These are phyloP conservation scores for Boletus patriciae DNA, from an alignment of 768 basidiomycete genomes.

Conservation along the genomic window DNA sequence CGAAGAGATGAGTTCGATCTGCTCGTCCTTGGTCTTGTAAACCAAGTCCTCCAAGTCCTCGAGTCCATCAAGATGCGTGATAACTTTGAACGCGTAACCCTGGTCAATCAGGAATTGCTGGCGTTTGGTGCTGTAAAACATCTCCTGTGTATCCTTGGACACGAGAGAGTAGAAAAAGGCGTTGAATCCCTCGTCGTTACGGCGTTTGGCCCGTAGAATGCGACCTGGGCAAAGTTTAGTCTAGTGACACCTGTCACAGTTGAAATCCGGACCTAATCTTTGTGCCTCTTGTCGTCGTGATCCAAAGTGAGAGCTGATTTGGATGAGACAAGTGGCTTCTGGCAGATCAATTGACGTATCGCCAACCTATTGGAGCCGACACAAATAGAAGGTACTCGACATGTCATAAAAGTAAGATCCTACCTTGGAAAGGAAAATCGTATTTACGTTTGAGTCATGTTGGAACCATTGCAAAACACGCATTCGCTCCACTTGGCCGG, in stretches of 20 bases:
- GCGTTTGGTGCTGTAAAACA: constrained; percentile 99
- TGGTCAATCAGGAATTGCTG: constrained; percentile 99
- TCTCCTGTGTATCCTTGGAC: constrained; percentile 98
- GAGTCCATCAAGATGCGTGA: constrained; percentile 94
- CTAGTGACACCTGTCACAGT: constrained; percentile 15
- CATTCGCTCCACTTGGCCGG: constrained; percentile 94
- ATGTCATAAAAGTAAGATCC: constrained; percentile 20
- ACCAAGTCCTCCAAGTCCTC: constrained; percentile 85
- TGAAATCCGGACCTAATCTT: constrained; percentile 65
- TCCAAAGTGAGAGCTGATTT: constrained; percentile 99
- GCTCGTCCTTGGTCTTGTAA: constrained; percentile 87
- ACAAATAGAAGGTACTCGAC: constrained; percentile 13
- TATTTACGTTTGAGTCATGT: constrained; percentile 92
- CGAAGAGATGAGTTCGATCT: constrained; percentile 93
- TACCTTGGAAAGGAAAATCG: constrained; percentile 97
- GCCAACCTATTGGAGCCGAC: constrained; percentile 63
- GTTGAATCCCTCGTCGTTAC: constrained; percentile 99
- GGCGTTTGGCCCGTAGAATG: constrained; percentile 92
- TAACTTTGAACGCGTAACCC: constrained; percentile 99
- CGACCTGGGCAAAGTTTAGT: constrained; percentile 56
- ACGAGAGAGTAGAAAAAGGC: constrained; percentile 99
- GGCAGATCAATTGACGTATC: constrained; percentile 99
- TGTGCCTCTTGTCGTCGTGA: constrained; percentile 98
- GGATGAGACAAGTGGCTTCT: constrained; percentile 98
- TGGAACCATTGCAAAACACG: constrained; percentile 94